Percentiles rank a stretch among this genome's conserved stretches.
Conservation (phyloP, 768 basidiomycete species). For the Neoboletus brunneissimus region DNA sequence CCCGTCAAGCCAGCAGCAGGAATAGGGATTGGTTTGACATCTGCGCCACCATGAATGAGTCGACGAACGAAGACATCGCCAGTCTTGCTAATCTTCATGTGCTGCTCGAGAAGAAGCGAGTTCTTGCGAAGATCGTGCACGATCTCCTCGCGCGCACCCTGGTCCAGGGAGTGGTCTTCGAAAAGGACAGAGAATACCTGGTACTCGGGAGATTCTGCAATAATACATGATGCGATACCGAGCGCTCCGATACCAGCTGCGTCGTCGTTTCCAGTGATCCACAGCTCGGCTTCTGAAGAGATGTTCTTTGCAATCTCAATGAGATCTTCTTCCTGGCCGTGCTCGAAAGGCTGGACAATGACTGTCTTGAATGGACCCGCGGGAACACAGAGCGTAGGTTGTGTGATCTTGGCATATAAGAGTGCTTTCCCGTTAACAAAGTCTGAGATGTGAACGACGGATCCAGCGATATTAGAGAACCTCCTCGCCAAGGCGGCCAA, state of each 20-base stretch:
- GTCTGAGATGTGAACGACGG: slow-evolving; percentile 11
- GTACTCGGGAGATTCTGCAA: slow-evolving; percentile 31
- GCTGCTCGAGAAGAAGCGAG: slow-evolving; percentile 26
- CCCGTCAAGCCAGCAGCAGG: slow-evolving; percentile 15
- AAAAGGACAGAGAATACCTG: slow-evolving; percentile 29
- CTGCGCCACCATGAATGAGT: slow-evolving; percentile 26
- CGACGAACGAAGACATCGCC: slow-evolving; percentile 30
- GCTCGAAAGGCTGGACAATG: slow-evolving; percentile 25
- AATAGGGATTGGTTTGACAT: slow-evolving; percentile 16
- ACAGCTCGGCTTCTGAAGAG: slow-evolving; percentile 25
- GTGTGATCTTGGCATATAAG: slow-evolving; percentile 13
- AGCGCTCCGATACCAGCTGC: slow-evolving; percentile 31
- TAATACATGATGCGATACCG: slow-evolving; percentile 28
- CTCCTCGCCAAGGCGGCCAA: slow-evolving; percentile 7
- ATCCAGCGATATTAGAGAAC: slow-evolving; percentile 13
- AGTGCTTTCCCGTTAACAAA: slow-evolving; percentile 11
- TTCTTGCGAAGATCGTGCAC: slow-evolving; percentile 29
- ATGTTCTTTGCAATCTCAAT: slow-evolving; percentile 26
- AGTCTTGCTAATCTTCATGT: slow-evolving; percentile 26
- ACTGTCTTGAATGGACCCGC: slow-evolving; percentile 24
- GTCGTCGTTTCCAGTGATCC: slow-evolving; percentile 31
- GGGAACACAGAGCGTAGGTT: slow-evolving; percentile 14
- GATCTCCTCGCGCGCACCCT: slow-evolving; percentile 21
- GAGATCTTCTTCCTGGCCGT: slow-evolving; percentile 27
- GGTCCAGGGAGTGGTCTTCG: slow-evolving; percentile 27